These are phyloP conservation scores for Stephania yunnanensis DNA, from an alignment of 164 flowering plant species.

Conservation along the genomic window DNA sequence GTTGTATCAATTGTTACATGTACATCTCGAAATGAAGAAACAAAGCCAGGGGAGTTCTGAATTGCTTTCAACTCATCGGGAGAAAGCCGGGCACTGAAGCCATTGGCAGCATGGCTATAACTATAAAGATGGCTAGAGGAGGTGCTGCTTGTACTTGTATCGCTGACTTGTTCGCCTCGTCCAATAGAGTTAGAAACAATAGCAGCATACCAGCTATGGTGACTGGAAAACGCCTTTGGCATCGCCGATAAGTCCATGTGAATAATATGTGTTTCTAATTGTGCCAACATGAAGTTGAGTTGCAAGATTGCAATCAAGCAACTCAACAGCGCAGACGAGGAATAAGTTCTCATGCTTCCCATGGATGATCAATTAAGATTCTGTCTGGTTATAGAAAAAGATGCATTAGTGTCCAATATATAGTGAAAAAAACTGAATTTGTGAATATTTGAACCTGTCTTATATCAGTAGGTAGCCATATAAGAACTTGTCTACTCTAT, in stretches of 20 bases:
- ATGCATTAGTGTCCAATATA: neutral
- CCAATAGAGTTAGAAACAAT: neutral
- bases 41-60: neutral
- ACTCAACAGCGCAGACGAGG: neutral
- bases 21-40: neutral
- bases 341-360: neutral
- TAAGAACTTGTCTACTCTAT: no score
- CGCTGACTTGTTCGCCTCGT: neutral
- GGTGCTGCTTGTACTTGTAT: neutral
- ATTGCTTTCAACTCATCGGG: slow-evolving; percentile 3
- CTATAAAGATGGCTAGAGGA: slow-evolving; percentile 4
- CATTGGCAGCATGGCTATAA: slow-evolving; percentile 15
- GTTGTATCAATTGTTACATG: slow-evolving; percentile 2
- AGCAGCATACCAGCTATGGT: slow-evolving; percentile 13
- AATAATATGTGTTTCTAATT: slow-evolving; percentile 6
- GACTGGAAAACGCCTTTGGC: slow-evolving; percentile 13
- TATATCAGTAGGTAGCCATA: no score
- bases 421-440: neutral
- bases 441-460: no score
- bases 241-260: slow-evolving; percentile 16
- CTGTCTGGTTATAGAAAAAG: neutral
- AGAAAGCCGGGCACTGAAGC: slow-evolving; percentile 14
- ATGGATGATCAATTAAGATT: neutral
- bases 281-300: neutral
- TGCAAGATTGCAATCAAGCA: neutral